Percentiles rank a stretch among this genome's conserved stretches.
Evolutionary conservation across 495 filamentous ascomycete genomes (phyloP).

Genomic region (Trichoderma orchidacearum): DNA sequence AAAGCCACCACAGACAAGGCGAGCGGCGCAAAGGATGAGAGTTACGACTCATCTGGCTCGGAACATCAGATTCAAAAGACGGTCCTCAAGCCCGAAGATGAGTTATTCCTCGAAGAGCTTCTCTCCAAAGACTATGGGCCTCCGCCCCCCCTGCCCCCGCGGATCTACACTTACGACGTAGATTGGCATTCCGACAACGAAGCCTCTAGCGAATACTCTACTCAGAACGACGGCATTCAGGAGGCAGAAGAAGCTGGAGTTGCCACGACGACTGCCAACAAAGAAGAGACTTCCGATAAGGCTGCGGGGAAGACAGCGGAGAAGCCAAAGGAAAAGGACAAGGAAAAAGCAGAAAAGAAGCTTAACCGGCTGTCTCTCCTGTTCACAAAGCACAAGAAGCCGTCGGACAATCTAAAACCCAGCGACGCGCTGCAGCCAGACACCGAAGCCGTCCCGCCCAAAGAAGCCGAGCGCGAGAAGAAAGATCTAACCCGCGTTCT

Average conservation of each 20-base stretch:
- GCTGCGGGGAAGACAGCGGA: conserved; percentile 5
- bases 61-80: conserved; percentile 2
- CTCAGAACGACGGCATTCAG: neutral
- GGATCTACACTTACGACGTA: conserved; percentile 16
- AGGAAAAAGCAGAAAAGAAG: conserved; percentile 8
- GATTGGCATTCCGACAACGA: conserved; percentile 25
- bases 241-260: neutral
- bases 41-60: neutral
- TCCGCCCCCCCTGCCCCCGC: conserved; percentile 25
- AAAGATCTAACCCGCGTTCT: conserved; percentile 66
- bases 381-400: conserved; percentile 12
- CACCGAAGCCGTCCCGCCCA: conserved; percentile 7
- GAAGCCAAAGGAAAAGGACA: conserved; percentile 6
- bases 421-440: neutral
- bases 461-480: conserved; percentile 41
- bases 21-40: neutral
- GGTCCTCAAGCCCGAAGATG: conserved; percentile 27
- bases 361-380: conserved; percentile 14
- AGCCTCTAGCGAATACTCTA: conserved; percentile 10
- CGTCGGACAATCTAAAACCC: conserved; percentile 10
- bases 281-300: neutral
- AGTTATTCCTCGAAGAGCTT: conserved; percentile 28
- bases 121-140: conserved; percentile 20
- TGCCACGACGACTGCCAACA: neutral
- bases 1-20: conserved; percentile 1